Evolutionary conservation across 2,329 filamentous ascomycete species (phyloP).

Genomic region (Camillea tinctor): DNA sequence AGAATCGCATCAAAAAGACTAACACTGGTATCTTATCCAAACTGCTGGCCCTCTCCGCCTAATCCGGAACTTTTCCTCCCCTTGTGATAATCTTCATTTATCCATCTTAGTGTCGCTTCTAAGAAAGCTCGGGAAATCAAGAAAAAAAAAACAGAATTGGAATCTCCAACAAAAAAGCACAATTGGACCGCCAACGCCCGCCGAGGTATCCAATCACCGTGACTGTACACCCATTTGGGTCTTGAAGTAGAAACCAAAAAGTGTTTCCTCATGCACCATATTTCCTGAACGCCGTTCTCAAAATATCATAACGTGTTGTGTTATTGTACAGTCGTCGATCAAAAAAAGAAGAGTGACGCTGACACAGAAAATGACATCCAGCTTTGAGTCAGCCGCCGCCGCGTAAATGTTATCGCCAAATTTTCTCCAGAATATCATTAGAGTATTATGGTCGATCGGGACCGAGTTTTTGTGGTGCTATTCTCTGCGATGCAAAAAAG

Average conservation of each 20-base stretch:
- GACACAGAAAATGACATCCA: not conserved
- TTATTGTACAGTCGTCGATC: not conserved
- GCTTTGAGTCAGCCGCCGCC: not conserved
- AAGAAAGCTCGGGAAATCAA: not conserved
- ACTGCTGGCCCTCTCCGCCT: too few species aligned
- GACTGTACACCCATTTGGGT: not conserved
- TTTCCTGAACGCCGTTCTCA: not conserved
- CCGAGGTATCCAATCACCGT: not conserved
- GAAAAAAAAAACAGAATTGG: not conserved
- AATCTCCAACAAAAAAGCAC: not conserved
- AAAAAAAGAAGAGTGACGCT: not conserved
- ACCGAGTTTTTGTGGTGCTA: slow-evolving; percentile 10
- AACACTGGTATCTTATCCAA: too few species aligned
- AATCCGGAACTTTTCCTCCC: too few species aligned
- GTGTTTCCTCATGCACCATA: not conserved
- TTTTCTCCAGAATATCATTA: slow-evolving; percentile 21
- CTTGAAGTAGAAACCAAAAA: not conserved
- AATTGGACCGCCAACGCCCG: not conserved
- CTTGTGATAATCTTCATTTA: not conserved
- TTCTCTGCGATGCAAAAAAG: slow-evolving; percentile 8
- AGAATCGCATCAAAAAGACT: too few species aligned
- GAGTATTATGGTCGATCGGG: slow-evolving; percentile 22
- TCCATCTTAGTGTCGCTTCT: not conserved
- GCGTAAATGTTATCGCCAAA: not conserved
- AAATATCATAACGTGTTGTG: not conserved